Evolutionary conservation across 2,329 filamentous ascomycete genomes (phyloP), one percentile per base, ranked within the genome.

Genomic region (Mycosphaerelloides madeirae): DNA sequence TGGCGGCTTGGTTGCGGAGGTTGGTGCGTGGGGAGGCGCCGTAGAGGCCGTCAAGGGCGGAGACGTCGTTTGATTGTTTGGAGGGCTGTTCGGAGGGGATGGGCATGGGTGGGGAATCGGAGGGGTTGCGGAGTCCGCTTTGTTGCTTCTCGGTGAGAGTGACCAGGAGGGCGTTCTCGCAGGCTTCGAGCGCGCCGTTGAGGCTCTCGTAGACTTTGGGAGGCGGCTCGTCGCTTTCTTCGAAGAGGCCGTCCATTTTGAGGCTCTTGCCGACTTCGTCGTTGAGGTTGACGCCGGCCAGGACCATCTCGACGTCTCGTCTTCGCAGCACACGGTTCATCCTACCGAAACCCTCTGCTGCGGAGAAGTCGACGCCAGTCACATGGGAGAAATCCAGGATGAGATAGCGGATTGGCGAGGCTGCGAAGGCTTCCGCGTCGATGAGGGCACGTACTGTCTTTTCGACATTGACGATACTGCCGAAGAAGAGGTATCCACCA

Each of bases 401-500:
- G 32, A 98, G 74, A 63, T 89, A 98, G 54, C 87, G 84, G 62
- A 97, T 93, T 0, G 91, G 89, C 41, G 83, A 78, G 53, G 80
- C 73, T 19, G 74, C 72, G 62, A 96, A 97, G 2, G 82, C 78
- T 49, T 91, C 83, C 22, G 95, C 88, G 20, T 90, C 83, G 36
- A 97, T 83, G 25, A 97, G 71, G 3, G 76, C 80, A 16, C 90
- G 80, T 49, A 97, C 90, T 52, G 85, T 85, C 51, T 87, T 85
- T 65, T 98, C 93, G 0, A 98, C 91, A 37, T 87, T 88, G 41
- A 96, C 91, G 53, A 98, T 95, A 2, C 90, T 97, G 13, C 93
- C 93, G 56, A 98, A 98, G 73, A 98, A 98, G n/a, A 98, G 78
- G 61, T 91, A 97, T 0, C 93, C 91, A 0, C 86, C 84, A 13